These are phyloP conservation scores for Colletotrichum agaves DNA, from an alignment of 2,329 filamentous ascomycete genomes.

Conservation along the genomic window DNA sequence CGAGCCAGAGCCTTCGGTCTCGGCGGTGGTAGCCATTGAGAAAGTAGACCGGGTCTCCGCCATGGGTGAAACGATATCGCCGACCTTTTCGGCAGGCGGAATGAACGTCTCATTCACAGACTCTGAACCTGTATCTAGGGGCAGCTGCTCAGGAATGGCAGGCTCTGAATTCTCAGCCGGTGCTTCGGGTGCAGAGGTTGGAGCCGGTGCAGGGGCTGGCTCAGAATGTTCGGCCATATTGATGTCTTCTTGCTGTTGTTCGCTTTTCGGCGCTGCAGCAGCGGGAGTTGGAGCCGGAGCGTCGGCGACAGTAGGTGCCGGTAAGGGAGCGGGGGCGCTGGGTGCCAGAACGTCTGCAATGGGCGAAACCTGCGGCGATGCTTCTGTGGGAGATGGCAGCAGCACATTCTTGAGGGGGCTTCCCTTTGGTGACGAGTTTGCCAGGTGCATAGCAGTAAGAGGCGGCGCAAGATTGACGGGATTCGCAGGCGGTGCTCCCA, in stretches of 20 bases:
- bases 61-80: constrained; percentile 32
- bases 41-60: constrained; percentile 34
- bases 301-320: neutral
- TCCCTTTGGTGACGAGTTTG: constrained; percentile 49
- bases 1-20: constrained; percentile 28
- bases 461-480: constrained; percentile 48
- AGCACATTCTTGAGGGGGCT: constrained; percentile 65
- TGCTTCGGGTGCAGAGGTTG: neutral
- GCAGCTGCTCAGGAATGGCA: constrained; percentile 1
- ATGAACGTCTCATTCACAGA: constrained; percentile 23
- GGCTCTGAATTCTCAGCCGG: neutral
- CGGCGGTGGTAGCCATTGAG: constrained; percentile 31
- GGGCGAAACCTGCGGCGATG: constrained; percentile 41
- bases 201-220: neutral
- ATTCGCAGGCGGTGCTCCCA: constrained; percentile 40
- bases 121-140: constrained; percentile 10
- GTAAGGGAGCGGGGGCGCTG: neutral
- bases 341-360: constrained; percentile 25
- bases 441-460: constrained; percentile 41
- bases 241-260: constrained; percentile 12
- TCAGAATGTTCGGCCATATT: constrained; percentile 20
- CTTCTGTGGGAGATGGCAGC: constrained; percentile 57
- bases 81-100: constrained; percentile 32
- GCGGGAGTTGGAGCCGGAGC: neutral
- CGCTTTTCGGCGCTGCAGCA: neutral